Evolutionary conservation across 148 eudicot species (phyloP), one percentile per base, ranked within the genome.

Genomic region (Rhododendron ovatum): DNA sequence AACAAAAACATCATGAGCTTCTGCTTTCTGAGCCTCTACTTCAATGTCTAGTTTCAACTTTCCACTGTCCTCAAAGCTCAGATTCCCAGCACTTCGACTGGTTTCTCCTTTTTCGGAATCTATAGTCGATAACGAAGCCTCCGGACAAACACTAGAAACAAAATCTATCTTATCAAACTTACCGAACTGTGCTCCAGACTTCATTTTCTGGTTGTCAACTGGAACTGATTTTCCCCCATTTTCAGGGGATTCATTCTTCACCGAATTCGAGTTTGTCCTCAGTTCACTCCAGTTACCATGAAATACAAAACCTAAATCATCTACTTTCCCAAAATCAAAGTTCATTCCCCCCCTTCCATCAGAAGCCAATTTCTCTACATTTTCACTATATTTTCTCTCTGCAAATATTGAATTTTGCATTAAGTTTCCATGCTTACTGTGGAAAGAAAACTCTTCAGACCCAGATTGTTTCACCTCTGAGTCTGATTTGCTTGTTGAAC

Each of bases 1-100:
- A 50, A 82, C 74, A 87, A 87, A 89, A 80, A 39, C 85, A 67
- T 87, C 90, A 65, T 51, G 65, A 57, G n/a, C 45, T 51, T 85
- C 81, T 61, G 82, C 51, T 35, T 82, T 84, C 80, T 83, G 85
- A 83, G 61, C 48, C 85, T 80, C 65, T 65, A 28, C 61, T 78
- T 37, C 82, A 81, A 10, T 30, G 33, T 61, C 84, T 35, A 14
- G 45, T 78, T 82, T 86, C 86, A 43, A 69, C 76, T 88, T 80
- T 78, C 87, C 85, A 33, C 53, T 33, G 76, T 77, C 85, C 81
- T 84, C 50, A 84, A 86, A 89, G 28, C 63, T 77, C 78, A 80
- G 82, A 33, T 24, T 80, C 28, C 41, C 87, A 57, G n/a, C 80
- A 43, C 43, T 37, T 41, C 41, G n/a, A 48, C 75, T 65, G 61